A percentile compares a stretch with the other conserved stretches of the same genome.
Conservation (phyloP, 73 alveolate genomes). For the Stentor roeselii region DNA sequence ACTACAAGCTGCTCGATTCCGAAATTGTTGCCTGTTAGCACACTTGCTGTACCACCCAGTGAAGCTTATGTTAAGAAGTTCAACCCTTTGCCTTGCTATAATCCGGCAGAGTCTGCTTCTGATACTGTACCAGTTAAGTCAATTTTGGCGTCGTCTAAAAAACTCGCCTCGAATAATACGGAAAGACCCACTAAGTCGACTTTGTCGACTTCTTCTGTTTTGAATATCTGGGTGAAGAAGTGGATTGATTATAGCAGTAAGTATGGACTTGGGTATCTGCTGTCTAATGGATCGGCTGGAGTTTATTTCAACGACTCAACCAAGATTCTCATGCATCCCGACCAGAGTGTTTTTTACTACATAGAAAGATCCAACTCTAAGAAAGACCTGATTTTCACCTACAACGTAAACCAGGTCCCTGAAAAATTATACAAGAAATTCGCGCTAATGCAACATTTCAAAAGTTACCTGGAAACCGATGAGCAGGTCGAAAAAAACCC, state of each 20-base stretch:
- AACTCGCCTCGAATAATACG: slow-evolving; percentile 77
- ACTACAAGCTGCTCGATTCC: slow-evolving; percentile 64
- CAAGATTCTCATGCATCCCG: slow-evolving; percentile 32
- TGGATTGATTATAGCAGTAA: slow-evolving; percentile 51
- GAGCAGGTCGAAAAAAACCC: slow-evolving; percentile 14
- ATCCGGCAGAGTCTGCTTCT: slow-evolving; percentile 66
- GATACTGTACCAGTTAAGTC: slow-evolving; percentile 63
- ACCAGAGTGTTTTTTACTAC: too few relatives aligned
- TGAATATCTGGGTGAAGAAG: too few relatives aligned
- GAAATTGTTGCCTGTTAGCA: slow-evolving; percentile 65
- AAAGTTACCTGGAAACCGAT: slow-evolving; percentile 42
- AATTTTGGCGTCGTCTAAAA: slow-evolving; percentile 73
- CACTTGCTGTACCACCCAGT: slow-evolving; percentile 80
- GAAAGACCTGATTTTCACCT: too few relatives aligned
- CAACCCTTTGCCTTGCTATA: slow-evolving; percentile 67
- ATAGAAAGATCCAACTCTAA: too few relatives aligned
- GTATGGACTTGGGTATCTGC: slow-evolving; percentile 45
- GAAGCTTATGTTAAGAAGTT: slow-evolving; percentile 43
- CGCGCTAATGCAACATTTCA: slow-evolving; percentile 43
- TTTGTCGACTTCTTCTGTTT: too few relatives aligned
- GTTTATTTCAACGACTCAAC: slow-evolving; percentile 41
- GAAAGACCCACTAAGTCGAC: too few relatives aligned
- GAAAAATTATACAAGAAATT: slow-evolving; percentile 45
- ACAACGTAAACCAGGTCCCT: slow-evolving; percentile 26
- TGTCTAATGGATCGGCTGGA: slow-evolving; percentile 38